Base-by-base conservation (phyloP, 441 rosid species). In the Gossypium gossypioides region DNA sequence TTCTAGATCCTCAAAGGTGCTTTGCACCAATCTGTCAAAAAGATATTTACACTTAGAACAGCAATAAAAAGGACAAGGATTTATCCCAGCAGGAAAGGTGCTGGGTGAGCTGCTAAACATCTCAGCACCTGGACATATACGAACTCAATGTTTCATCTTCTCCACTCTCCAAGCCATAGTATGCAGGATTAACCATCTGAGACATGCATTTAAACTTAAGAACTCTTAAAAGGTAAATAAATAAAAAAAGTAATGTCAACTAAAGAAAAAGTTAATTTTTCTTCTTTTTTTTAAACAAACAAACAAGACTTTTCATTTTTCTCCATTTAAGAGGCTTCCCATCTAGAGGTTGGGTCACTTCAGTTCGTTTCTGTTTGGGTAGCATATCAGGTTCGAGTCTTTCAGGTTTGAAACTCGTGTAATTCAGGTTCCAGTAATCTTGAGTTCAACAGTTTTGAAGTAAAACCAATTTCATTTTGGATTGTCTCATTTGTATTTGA, bases 161-260 rank as follows among this genome's bases (percentile, higher is more conserved):
- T 51, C 87, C 84, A 71, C 84, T 84, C 75, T 92, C 98, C 82
- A 96, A 83, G 60, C 97, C 97, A 75, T 96, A 91, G 86, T 92
- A 96, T 24, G 99, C 95, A 67, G 99, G 99, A 91, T 96, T 96
- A 67, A 90, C 90, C 89, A 86, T 89, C 99, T 96, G 88, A 75
- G 78, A 73, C 27, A 37, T 15, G 67, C 16, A 71, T 57, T 25
- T 22, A 40, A 34, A 2, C 59, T 27, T 64, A n/a, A 64, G 48
- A 77, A 51, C 25, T 60, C 51, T 10, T 7, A 2, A 22, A 34
- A 64, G 55, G 34, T 12, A 52, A 52, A 25, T 6, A 21, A 21
- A 55, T 2, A 21, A 65, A 51, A 19, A 76, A 73, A 73, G 18
- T 32, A n/a, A 21, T 4, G 44, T 24, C 44, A 29, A 1, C 29